These are phyloP conservation scores for Aspergillus floridensis DNA, from an alignment of 2,329 filamentous ascomycete species.

Conservation along the genomic window DNA sequence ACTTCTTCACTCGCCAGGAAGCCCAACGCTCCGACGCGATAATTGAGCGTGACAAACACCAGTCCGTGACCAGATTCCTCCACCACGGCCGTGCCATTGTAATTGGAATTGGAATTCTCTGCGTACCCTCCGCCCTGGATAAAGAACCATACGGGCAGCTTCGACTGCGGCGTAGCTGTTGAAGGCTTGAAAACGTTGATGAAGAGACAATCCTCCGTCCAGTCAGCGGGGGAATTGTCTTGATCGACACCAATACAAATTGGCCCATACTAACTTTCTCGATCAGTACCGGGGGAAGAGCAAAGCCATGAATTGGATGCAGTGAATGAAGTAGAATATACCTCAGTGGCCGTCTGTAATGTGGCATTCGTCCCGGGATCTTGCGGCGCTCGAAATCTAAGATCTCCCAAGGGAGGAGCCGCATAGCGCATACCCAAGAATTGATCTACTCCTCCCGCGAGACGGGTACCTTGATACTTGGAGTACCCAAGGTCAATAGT, in stretches of 20 bases:
- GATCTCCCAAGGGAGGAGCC: conserved; percentile 58
- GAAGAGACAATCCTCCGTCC: conserved; percentile 35
- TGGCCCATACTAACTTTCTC: conserved; percentile 25
- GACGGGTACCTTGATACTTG: conserved; percentile 57
- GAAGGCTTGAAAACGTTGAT: conserved; percentile 35
- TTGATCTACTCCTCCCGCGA: conserved; percentile 58
- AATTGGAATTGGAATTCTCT: conserved; percentile 49
- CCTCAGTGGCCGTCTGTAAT: conserved; percentile 49
- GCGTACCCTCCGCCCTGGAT: conserved; percentile 61
- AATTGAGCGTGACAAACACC: conserved; percentile 69
- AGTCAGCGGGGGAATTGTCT: conserved; percentile 55
- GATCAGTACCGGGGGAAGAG: not conserved
- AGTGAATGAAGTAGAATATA: not conserved
- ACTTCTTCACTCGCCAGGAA: conserved; percentile 61
- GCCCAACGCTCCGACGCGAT: conserved; percentile 62
- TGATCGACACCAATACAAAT: conserved; percentile 66
- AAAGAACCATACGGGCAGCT: conserved; percentile 61
- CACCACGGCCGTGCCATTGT: conserved; percentile 59
- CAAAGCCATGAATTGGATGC: not conserved
- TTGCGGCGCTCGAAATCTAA: conserved; percentile 63
- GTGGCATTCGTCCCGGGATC: conserved; percentile 48
- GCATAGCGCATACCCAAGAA: conserved; percentile 73
- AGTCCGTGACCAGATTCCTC: conserved; percentile 56
- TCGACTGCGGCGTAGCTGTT: conserved; percentile 37
- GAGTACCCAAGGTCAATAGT: conserved; percentile 63